Conservation (phyloP, 2,329 filamentous ascomycete species). For the Cryphonectria japonica region DNA sequence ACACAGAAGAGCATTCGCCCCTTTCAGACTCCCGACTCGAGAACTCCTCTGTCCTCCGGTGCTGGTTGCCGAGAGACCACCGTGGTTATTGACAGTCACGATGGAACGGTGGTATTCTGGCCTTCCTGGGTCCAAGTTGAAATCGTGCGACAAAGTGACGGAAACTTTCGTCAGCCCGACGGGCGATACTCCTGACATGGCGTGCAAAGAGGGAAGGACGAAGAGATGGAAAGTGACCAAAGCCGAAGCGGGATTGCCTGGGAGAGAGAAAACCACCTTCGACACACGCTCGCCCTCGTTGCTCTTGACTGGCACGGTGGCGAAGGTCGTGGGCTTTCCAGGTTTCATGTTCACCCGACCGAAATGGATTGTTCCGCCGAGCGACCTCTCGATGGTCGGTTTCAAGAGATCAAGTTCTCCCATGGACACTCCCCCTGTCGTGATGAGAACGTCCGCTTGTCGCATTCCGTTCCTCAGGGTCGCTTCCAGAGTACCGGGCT, state of each 20-base stretch:
- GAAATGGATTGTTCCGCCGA: constrained; percentile 94
- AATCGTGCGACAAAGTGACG: constrained; percentile 72
- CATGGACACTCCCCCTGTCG: constrained; percentile 95
- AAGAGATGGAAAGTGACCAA: constrained; percentile 94
- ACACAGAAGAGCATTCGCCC: constrained; percentile 84
- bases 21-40: constrained; percentile 82
- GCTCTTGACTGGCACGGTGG: constrained; percentile 74
- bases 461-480: constrained; percentile 76
- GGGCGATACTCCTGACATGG: constrained; percentile 69
- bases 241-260: constrained; percentile 91
- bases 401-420: constrained; percentile 96
- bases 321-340: constrained; percentile 96
- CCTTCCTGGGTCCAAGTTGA: constrained; percentile 73
- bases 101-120: constrained; percentile 91
- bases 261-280: constrained; percentile 85
- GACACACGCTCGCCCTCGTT: constrained; percentile 59
- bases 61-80: constrained; percentile 72
- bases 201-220: constrained; percentile 84
- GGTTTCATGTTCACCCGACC: constrained; percentile 97
- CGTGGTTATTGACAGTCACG: constrained; percentile 68
- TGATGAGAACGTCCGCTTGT: constrained; percentile 80
- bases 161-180: constrained; percentile 73
- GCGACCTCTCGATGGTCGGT: constrained; percentile 86
- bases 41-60: constrained; percentile 92
- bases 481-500: constrained; percentile 73